Evolutionary conservation across 139 green algal species (phyloP).

Genomic region (Micractinium sp.): DNA sequence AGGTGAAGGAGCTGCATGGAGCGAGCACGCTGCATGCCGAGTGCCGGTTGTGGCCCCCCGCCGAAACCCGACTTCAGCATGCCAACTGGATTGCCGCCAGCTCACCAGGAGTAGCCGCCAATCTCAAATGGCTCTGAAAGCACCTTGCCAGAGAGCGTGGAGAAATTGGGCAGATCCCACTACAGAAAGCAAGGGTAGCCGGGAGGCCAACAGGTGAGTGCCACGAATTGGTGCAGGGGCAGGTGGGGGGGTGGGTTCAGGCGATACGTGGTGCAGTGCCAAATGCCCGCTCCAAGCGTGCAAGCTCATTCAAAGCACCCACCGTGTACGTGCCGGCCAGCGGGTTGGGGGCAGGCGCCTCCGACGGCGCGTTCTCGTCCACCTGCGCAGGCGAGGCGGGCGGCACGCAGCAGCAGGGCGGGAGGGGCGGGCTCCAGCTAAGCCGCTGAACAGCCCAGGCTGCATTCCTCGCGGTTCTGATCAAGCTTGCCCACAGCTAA

Average conservation of each 20-base stretch:
- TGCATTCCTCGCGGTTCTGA: too few relatives aligned
- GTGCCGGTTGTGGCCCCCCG: too few relatives aligned
- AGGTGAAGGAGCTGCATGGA: too few relatives aligned
- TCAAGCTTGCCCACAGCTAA: too few relatives aligned
- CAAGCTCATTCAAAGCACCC: background rate
- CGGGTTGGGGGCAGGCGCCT: background rate
- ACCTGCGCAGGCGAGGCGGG: background rate
- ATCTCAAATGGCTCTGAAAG: constrained; percentile 80
- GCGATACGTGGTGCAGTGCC: too few relatives aligned
- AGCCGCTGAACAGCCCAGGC: too few relatives aligned
- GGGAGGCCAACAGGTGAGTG: background rate
- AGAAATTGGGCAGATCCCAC: constrained; percentile 38
- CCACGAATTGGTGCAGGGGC: background rate
- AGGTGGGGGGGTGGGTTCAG: background rate
- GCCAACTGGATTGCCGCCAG: too few relatives aligned
- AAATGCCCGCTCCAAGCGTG: too few relatives aligned
- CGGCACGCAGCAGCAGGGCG: too few relatives aligned
- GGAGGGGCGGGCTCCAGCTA: too few relatives aligned
- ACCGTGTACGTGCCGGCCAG: constrained; percentile 39
- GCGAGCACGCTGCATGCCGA: too few relatives aligned
- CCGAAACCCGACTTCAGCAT: too few relatives aligned
- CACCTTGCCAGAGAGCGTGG: constrained; percentile 33
- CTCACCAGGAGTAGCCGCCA: constrained; percentile 82
- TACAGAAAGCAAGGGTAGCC: background rate
- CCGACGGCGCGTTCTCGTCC: background rate